Conservation (phyloP, 2,329 filamentous ascomycete species). For the Phialophora tarda region DNA sequence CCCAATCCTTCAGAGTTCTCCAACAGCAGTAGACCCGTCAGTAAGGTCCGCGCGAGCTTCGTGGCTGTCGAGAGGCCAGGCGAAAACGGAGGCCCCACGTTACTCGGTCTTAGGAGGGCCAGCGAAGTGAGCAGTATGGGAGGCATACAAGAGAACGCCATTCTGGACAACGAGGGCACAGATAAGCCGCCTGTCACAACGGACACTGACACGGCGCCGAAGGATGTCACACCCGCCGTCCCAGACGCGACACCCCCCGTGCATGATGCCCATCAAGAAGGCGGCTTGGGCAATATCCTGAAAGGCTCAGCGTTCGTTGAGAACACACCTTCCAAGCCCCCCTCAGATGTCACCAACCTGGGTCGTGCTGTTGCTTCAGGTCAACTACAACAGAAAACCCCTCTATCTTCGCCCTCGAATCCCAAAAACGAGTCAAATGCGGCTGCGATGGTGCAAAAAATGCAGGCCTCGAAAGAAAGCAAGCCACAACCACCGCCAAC, state of each 20-base stretch:
- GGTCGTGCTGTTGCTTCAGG: slow-evolving; percentile 25
- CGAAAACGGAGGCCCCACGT: slow-evolving; percentile 46
- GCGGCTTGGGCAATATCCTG: slow-evolving; percentile 40
- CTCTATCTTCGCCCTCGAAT: slow-evolving; percentile 24
- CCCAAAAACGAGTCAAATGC: slow-evolving; percentile 27
- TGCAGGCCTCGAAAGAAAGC: slow-evolving; percentile 21
- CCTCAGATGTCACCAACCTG: slow-evolving; percentile 21
- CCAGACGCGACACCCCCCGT: slow-evolving; percentile 2
- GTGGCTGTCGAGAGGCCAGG: slow-evolving; percentile 68
- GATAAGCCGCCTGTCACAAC: slow-evolving; percentile 42
- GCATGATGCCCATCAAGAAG: slow-evolving; percentile 15
- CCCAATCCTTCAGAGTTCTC: slow-evolving; percentile 58
- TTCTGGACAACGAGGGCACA: slow-evolving; percentile 13
- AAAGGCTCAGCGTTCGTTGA: slow-evolving; percentile 44
- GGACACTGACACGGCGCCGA: slow-evolving; percentile 40
- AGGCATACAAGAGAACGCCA: slow-evolving; percentile 38
- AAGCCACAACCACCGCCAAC: slow-evolving; percentile 28
- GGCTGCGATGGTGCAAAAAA: slow-evolving; percentile 31
- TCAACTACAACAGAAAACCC: slow-evolving; percentile 20
- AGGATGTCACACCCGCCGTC: background rate
- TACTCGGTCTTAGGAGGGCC: slow-evolving; percentile 51
- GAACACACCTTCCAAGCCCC: slow-evolving; percentile 26
- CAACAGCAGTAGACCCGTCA: slow-evolving; percentile 65
- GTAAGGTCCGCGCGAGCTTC: slow-evolving; percentile 76
- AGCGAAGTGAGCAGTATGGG: slow-evolving; percentile 44